phyloP scores from a whole-genome alignment of 208 protist genomes.

The Tritrichomonas musculus region DNA sequence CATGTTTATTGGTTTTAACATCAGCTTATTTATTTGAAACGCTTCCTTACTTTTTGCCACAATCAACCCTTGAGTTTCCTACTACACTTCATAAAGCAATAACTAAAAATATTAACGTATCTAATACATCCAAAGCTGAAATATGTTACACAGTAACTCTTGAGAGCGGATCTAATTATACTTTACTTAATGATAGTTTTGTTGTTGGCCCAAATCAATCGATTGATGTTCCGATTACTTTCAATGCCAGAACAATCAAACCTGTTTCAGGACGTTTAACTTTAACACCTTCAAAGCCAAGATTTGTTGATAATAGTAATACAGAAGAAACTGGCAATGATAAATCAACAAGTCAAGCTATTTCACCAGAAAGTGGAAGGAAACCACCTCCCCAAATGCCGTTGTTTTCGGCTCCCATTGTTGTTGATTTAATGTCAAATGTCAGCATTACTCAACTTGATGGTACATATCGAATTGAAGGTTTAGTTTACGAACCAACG shows the following conservation, averaged over 20 bases:
- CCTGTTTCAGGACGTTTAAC: background rate
- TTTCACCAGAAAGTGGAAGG: background rate
- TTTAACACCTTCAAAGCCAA: background rate
- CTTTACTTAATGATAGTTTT: background rate
- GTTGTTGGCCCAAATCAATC: background rate
- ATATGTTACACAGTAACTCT: background rate
- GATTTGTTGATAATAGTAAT: background rate
- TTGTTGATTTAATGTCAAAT: constrained; percentile 27
- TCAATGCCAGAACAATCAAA: background rate
- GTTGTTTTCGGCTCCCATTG: background rate
- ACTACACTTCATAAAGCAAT: background rate
- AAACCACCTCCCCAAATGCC: background rate
- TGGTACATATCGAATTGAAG: background rate
- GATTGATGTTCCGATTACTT: background rate
- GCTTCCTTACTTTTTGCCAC: background rate
- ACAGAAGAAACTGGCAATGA: background rate
- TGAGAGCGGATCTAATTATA: background rate
- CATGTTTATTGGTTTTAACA: background rate
- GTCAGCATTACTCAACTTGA: background rate
- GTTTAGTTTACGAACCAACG: background rate
- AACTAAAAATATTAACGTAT: background rate
- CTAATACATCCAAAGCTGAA: background rate
- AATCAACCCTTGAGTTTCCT: background rate
- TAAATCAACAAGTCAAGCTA: too few species aligned
- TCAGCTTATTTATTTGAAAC: constrained; percentile 24